A percentile compares a stretch with the other conserved stretches of the same genome.
phyloP scores from a whole-genome alignment of 2,329 filamentous ascomycete genomes.

The Akanthomyces dipterigenus region DNA sequence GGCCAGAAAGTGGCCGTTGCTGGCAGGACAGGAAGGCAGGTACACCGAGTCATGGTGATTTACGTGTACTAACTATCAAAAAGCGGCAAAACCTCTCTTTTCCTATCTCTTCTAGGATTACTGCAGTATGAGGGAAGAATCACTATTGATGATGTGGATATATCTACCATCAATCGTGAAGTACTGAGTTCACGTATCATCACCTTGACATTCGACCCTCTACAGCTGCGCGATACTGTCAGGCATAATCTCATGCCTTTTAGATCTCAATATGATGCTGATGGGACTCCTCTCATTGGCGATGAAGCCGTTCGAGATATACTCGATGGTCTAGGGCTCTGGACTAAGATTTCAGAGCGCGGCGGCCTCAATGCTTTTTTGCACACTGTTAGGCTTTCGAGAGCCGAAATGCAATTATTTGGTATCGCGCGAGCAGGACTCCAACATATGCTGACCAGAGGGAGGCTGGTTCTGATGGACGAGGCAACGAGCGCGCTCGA shows the following conservation, averaged over 20 bases:
- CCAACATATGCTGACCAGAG: not conserved
- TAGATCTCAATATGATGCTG: not conserved
- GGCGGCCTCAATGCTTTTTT: not conserved
- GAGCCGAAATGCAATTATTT: not conserved
- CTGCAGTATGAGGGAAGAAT: not conserved
- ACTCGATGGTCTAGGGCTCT: not conserved
- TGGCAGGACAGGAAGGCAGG: not conserved
- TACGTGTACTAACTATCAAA: not conserved
- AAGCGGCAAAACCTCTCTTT: not conserved
- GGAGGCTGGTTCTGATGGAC: not conserved
- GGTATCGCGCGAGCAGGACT: not conserved
- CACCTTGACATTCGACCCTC: not conserved
- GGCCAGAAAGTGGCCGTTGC: too few relatives aligned
- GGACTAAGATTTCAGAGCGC: not conserved
- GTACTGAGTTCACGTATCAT: not conserved
- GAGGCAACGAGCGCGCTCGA: not conserved
- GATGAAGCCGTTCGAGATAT: not conserved
- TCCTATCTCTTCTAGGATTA: not conserved
- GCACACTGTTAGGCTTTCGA: not conserved
- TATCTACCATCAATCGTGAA: not conserved
- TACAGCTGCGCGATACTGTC: not conserved
- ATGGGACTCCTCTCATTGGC: not conserved
- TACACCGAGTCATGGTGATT: not conserved
- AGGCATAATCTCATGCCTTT: not conserved
- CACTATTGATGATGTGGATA: not conserved